Evolutionary conservation across 1,139 yeast genomes (phyloP), one percentile per base, ranked within the genome.

Genomic region (Yamadazyma dushanensis): DNA sequence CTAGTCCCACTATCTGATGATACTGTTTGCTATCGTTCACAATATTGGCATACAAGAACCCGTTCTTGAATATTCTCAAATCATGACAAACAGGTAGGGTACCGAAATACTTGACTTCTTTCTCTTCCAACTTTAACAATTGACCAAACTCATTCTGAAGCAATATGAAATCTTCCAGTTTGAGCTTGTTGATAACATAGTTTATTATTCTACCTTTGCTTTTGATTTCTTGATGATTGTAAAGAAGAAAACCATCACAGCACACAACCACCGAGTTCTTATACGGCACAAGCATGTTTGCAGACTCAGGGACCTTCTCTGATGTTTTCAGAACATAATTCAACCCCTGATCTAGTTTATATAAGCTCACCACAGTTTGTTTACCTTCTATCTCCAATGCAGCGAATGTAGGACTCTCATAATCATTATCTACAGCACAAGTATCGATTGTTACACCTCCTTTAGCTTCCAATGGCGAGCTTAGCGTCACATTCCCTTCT

Each of bases 271-370:
- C 73, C 4, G 70, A 68, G 13, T 61, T 55, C 8, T 32, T 17
- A 26, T 68, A 44, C 0, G 74, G 63, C 4, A 70, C 51, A 19
- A 69, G 41, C 32, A 59, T 50, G 19, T 50, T 52, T 1, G 71
- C 55, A 16, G 64, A 51, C 0, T 50, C 43, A 0, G 70, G 67
- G 3, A 77, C 3, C 16, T 36, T n/a, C 13, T 75, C 56, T 39
- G 75, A 66, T 16, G 49, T 49, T 38, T 73, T 74, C 2, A 83
- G 69, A 2, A 89, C 75, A 53, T 83, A 85, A 52, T 90, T 89
- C 36, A 90, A 65, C 0, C 97, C 96, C 35, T 86, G 73, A 56
- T 92, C 97, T 20, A 90, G 63, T 52, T 87, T 94, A 59, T 90
- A 90, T 55, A 75, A 83, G 7, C 77, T 73, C 39, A 90, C 60